phyloP scores from a whole-genome alignment of 805 yeast genomes.

The Yarrowia keelungensis region DNA sequence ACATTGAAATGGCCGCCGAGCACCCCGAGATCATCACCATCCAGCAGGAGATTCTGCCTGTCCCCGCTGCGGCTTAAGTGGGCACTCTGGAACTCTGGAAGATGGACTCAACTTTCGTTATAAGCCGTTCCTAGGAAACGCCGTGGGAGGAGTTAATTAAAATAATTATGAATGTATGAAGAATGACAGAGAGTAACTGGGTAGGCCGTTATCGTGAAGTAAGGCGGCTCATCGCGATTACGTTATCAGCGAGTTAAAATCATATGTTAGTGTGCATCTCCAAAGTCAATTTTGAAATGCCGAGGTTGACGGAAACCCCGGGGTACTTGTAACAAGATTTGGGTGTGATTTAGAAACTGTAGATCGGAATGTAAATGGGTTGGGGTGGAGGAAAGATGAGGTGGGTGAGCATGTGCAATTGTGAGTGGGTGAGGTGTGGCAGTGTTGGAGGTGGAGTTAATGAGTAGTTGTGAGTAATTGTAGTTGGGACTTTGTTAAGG shows the following conservation, averaged over 20 bases:
- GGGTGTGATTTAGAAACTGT: background rate
- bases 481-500: too few species aligned
- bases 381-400: background rate
- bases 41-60: slow-evolving; percentile 18
- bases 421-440: too few species aligned
- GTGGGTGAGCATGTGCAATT: too few species aligned
- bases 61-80: slow-evolving; percentile 21
- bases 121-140: slow-evolving; percentile 37
- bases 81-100: background rate
- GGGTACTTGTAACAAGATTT: slow-evolving; percentile 5
- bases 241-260: slow-evolving; percentile 23
- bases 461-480: too few species aligned
- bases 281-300: slow-evolving; percentile 11
- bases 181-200: too few species aligned
- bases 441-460: too few species aligned
- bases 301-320: background rate
- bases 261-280: background rate
- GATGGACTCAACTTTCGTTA: slow-evolving; percentile 23
- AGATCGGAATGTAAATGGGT: background rate
- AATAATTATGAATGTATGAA: slow-evolving; percentile 10
- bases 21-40: slow-evolving; percentile 23
- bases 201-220: background rate
- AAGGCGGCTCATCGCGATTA: slow-evolving; percentile 6
- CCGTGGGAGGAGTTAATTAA: slow-evolving; percentile 14
- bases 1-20: slow-evolving; percentile 9